Evolutionary conservation across 768 basidiomycete species (phyloP).

Genomic region (Rubroboletus satanas): DNA sequence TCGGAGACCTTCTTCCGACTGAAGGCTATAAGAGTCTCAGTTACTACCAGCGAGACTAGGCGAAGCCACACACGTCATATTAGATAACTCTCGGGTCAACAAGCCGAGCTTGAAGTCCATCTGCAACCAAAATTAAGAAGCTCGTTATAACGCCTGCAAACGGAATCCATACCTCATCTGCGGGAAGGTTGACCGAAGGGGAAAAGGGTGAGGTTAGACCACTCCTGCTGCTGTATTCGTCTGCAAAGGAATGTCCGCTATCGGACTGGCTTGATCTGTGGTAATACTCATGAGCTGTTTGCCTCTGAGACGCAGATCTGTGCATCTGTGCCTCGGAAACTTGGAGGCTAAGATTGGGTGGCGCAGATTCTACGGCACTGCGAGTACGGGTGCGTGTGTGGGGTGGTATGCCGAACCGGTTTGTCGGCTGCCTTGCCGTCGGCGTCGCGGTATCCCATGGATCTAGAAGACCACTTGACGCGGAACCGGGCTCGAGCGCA

Average conservation of each 20-base stretch:
- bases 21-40: conserved; percentile 40
- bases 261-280: conserved; percentile 43
- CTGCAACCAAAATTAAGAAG: conserved; percentile 20
- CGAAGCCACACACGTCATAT: conserved; percentile 37
- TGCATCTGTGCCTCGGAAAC: conserved; percentile 50
- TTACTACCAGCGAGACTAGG: not conserved
- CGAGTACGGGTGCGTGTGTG: conserved; percentile 36
- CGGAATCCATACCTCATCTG: conserved; percentile 35
- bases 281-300: conserved; percentile 24
- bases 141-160: conserved; percentile 19
- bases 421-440: conserved; percentile 22
- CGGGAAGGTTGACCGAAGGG: conserved; percentile 33
- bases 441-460: conserved; percentile 35
- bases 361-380: conserved; percentile 33
- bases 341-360: conserved; percentile 35
- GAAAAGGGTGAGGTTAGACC: conserved; percentile 33
- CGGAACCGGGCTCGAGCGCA: conserved; percentile 27
- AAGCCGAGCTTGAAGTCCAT: conserved; percentile 23
- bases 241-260: conserved; percentile 20
- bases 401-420: conserved; percentile 18
- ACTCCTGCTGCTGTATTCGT: conserved; percentile 14
- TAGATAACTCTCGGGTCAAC: conserved; percentile 34
- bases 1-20: conserved; percentile 58
- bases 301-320: conserved; percentile 41
- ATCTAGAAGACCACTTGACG: conserved; percentile 23